These are phyloP conservation scores for Bryoerythrophyllum caledonicum DNA, from an alignment of 225 moss, liverwort and hornwort species.

Conservation along the genomic window DNA sequence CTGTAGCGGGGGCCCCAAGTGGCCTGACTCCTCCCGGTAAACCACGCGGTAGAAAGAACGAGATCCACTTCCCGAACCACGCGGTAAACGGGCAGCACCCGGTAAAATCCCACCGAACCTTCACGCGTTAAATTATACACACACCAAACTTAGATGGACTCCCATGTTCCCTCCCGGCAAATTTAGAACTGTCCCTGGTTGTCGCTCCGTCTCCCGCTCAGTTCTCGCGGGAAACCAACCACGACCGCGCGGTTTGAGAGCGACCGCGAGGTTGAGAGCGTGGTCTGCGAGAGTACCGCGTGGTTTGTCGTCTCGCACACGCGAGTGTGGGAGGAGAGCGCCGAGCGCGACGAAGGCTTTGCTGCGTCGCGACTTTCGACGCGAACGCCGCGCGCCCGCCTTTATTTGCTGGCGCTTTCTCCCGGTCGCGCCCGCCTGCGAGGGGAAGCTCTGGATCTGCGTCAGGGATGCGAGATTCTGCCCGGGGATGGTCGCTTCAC, in stretches of 20 bases:
- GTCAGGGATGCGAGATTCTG: background rate
- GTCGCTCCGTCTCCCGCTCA: background rate
- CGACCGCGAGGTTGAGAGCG: background rate
- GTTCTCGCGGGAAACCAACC: background rate
- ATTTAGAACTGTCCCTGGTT: background rate
- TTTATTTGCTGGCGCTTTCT: background rate
- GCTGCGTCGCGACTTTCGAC: constrained; percentile 7
- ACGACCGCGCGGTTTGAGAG: background rate
- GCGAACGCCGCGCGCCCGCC: constrained; percentile 19
- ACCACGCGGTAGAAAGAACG: background rate
- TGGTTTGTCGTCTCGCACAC: constrained; percentile 24
- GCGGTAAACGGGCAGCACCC: background rate
- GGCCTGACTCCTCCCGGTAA: background rate
- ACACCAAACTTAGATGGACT: background rate
- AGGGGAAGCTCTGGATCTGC: constrained; percentile 18
- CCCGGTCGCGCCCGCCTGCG: background rate
- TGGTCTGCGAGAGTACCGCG: too few species aligned
- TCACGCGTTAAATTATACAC: background rate
- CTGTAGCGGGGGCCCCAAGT: background rate
- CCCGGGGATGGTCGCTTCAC: background rate
- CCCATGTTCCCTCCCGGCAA: background rate
- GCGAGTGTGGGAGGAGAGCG: too few species aligned
- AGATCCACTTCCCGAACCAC: background rate
- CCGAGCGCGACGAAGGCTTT: constrained; percentile 21
- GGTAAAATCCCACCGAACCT: background rate